These are phyloP conservation scores for Cyberlindnera xishuangbannaensis DNA, from an alignment of 805 yeast species.

Conservation along the genomic window DNA sequence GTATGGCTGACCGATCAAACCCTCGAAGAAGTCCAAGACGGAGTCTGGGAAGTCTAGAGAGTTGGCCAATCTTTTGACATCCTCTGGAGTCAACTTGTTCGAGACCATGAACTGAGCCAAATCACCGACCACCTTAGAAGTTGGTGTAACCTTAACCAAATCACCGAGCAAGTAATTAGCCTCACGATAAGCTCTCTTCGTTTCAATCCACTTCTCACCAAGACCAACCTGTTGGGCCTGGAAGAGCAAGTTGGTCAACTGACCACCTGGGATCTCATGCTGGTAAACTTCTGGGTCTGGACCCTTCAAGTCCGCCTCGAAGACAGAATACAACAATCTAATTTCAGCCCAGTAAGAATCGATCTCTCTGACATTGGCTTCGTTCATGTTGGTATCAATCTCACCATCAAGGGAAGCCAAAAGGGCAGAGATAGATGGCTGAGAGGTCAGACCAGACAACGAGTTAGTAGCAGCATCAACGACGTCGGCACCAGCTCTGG, in stretches of 20 bases:
- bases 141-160: slow-evolving; percentile 97
- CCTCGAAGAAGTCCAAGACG: slow-evolving; percentile 96
- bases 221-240: slow-evolving; percentile 99
- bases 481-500: slow-evolving; percentile 94
- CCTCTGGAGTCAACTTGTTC: slow-evolving; percentile 80
- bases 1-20: slow-evolving; percentile 98
- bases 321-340: slow-evolving; percentile 93
- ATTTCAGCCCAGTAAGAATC: slow-evolving; percentile 99
- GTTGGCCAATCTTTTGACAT: slow-evolving; percentile 79
- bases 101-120: slow-evolving; percentile 99
- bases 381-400: slow-evolving; percentile 65
- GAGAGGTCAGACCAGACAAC: slow-evolving; percentile 97
- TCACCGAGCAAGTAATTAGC: slow-evolving; percentile 93
- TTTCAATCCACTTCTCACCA: slow-evolving; percentile 94
- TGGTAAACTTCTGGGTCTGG: slow-evolving; percentile 99
- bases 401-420: slow-evolving; percentile 90
- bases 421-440: slow-evolving; percentile 91
- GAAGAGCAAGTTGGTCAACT: slow-evolving; percentile 93
- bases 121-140: slow-evolving; percentile 99
- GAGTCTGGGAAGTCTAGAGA: slow-evolving; percentile 98
- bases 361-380: slow-evolving; percentile 65
- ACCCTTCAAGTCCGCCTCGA: slow-evolving; percentile 97
- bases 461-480: slow-evolving; percentile 97
- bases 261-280: slow-evolving; percentile 99
- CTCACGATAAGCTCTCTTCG: slow-evolving; percentile 87